phyloP scores from a whole-genome alignment of 345 rosid genomes.

The Salix purpurea region DNA sequence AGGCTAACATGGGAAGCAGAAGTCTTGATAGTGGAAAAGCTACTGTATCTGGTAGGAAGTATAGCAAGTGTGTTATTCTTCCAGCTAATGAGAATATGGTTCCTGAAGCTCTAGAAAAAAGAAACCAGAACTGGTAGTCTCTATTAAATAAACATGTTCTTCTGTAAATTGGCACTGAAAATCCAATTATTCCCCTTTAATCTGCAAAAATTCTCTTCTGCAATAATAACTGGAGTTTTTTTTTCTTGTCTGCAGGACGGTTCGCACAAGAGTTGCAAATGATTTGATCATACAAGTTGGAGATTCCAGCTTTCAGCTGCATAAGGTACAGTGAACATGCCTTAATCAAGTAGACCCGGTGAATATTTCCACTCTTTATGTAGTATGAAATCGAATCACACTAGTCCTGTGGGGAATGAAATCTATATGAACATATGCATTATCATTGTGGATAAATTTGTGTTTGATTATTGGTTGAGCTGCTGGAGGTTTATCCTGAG shows the following conservation, averaged over 20 bases:
- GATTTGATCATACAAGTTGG: conserved; percentile 50
- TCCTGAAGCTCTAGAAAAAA: conserved; percentile 39
- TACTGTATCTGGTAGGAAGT: conserved; percentile 18
- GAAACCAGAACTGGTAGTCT: conserved; percentile 36
- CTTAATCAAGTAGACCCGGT: not conserved
- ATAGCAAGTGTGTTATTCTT: conserved; percentile 32
- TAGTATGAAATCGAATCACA: not conserved
- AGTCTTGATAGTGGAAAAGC: conserved; percentile 9
- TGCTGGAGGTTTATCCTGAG: not conserved
- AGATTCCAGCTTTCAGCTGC: conserved; percentile 47
- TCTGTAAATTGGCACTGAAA: not conserved
- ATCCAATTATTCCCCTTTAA: not conserved
- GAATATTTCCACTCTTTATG: not conserved
- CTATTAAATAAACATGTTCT: not conserved
- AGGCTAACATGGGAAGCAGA: conserved; percentile 13
- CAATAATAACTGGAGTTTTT: not conserved
- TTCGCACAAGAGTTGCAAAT: conserved; percentile 28
- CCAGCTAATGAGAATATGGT: conserved; percentile 22
- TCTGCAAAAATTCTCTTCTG: not conserved
- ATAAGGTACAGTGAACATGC: conserved; percentile 36
- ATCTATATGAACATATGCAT: not conserved
- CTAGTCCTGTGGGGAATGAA: not conserved
- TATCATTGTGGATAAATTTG: not conserved
- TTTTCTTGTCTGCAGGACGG: conserved; percentile 34
- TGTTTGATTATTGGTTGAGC: not conserved